These are phyloP conservation scores for Oryza nivara DNA, from an alignment of 176 grass and related monocot species.

Conservation along the genomic window DNA sequence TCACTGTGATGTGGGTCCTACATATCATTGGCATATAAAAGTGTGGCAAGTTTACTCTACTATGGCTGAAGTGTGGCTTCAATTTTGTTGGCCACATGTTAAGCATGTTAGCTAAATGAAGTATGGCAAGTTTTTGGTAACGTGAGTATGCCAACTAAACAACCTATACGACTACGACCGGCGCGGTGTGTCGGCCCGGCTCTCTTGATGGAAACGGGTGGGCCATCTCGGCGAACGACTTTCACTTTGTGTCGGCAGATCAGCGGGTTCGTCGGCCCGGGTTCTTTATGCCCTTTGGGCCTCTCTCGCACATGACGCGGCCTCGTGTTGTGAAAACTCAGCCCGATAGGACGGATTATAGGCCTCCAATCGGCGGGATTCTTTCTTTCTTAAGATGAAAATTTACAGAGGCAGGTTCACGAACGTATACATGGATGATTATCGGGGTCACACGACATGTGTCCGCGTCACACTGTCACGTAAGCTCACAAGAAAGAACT, in stretches of 20 bases:
- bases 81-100: too few species aligned
- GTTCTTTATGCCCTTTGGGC: not conserved
- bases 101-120: too few species aligned
- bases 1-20: too few species aligned
- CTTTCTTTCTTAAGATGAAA: not conserved
- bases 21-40: too few species aligned
- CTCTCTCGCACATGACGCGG: not conserved
- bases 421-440: not conserved
- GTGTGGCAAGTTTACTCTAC: too few species aligned
- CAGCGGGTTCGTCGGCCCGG: not conserved
- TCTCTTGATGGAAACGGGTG: not conserved
- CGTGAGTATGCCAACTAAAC: too few species aligned
- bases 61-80: too few species aligned
- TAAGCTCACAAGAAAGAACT: constrained; percentile 17
- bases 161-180: too few species aligned
- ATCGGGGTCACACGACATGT: not conserved
- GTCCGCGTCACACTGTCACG: constrained; percentile 3
- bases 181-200: too few species aligned
- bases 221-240: not conserved
- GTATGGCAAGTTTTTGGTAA: too few species aligned
- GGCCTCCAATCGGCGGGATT: not conserved
- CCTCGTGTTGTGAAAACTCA: not conserved
- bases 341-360: not conserved
- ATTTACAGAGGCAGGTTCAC: too few species aligned
- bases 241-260: not conserved